Evolutionary conservation across 495 filamentous ascomycete species (phyloP).

Genomic region (Hypoxylon lienhwacheense): DNA sequence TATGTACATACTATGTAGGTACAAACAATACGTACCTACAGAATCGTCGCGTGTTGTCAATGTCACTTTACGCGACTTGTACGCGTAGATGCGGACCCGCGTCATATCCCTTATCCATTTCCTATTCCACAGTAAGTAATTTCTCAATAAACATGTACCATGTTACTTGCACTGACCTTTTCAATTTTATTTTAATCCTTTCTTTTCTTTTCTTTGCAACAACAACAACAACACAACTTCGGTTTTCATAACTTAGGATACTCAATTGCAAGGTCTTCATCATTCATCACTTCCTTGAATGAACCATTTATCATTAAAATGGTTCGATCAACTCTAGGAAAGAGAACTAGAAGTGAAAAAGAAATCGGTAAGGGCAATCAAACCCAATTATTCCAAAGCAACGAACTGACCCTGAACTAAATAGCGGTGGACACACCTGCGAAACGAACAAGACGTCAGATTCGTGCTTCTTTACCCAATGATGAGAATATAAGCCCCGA

Average conservation of each 20-base stretch:
- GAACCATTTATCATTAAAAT: conserved; percentile 43
- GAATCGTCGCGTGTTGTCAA: conserved; percentile 5
- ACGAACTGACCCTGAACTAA: conserved; percentile 43
- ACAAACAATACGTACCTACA: too few relatives aligned
- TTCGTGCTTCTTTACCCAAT: conserved; percentile 38
- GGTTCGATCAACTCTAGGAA: conserved; percentile 68
- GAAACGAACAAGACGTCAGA: conserved; percentile 64
- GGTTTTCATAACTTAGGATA: conserved; percentile 1
- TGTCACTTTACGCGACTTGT: conserved; percentile 35
- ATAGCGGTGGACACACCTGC: conserved; percentile 44
- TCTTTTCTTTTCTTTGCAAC: conserved; percentile 5
- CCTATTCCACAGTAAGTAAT: not conserved
- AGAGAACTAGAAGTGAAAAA: conserved; percentile 64
- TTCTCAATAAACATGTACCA: not conserved
- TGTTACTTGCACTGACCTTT: too few relatives aligned
- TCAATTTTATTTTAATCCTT: conserved; percentile 14
- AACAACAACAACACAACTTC: conserved; percentile 1
- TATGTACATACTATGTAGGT: not conserved
- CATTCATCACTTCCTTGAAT: not conserved
- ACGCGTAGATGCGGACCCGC: conserved; percentile 36
- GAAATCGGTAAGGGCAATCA: conserved; percentile 58
- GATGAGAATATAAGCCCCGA: conserved; percentile 59
- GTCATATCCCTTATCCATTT: conserved; percentile 33
- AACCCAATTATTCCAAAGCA: conserved; percentile 29
- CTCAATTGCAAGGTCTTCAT: too few relatives aligned